Conservation (phyloP, 768 basidiomycete species). For the Boletus patriciae region DNA sequence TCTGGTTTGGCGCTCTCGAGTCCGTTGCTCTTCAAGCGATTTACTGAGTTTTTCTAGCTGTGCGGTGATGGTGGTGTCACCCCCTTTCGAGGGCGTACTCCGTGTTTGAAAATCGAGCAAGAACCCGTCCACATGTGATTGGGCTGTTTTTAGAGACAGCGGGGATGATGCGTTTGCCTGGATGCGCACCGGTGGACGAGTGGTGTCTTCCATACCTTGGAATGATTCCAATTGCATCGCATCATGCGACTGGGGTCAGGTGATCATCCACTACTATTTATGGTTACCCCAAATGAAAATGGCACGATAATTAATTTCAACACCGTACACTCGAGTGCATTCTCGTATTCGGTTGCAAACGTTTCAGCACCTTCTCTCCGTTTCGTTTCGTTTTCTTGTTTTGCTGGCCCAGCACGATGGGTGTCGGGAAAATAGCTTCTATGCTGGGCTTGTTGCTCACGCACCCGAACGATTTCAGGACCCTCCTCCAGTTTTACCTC, state of each 20-base stretch:
- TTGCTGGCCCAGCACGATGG: constrained; percentile 11
- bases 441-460: constrained; percentile 71
- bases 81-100: constrained; percentile 47
- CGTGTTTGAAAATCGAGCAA: constrained; percentile 50
- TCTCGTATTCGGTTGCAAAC: background rate
- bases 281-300: constrained; percentile 3
- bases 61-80: constrained; percentile 55
- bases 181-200: constrained; percentile 50
- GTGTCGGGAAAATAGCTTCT: constrained; percentile 53
- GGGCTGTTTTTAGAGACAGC: constrained; percentile 42
- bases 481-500: constrained; percentile 77
- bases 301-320: constrained; percentile 8
- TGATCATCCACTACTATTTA: constrained; percentile 5
- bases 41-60: constrained; percentile 57
- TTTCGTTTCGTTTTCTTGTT: background rate
- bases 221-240: background rate
- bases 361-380: background rate
- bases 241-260: background rate
- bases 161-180: constrained; percentile 36
- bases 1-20: constrained; percentile 20
- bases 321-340: background rate
- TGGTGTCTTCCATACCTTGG: constrained; percentile 46
- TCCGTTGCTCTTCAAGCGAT: constrained; percentile 51
- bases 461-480: constrained; percentile 82
- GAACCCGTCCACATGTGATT: constrained; percentile 46